Base-by-base conservation (phyloP, 805 yeast species). In the Zygosaccharomyces gambellarensis region DNA sequence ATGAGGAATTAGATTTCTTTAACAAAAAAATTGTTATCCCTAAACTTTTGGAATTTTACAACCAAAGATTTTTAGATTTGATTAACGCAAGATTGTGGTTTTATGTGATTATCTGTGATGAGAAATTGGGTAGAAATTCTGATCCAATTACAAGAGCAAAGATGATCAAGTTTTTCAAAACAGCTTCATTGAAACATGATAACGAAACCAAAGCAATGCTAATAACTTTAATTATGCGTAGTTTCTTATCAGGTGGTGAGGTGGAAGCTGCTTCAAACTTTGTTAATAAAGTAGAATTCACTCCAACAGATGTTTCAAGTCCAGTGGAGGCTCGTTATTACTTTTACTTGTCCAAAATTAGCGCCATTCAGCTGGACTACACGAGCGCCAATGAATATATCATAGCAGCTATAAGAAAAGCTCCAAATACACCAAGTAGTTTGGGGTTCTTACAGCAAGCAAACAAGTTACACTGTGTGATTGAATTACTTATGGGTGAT, bases 401-500 rank as follows among this genome's bases (percentile, higher is more conserved):
- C 49, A 86, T 89, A 48, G 89, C 94, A n/a, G 97, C 99, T 2
- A 85, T 90, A 47, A 84, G 99, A 73, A 94, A 94, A 68, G 90
- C 95, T 8, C 98, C 99, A 25, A 97, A 89, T 68, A 87, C 95
- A 1, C 76, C 79, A 39, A 80, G 83, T 52, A 89, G 97, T 7
- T 69, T 77, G 39, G 99, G 99, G 1, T 94, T 94, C 67, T 68
- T 90, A 55, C 96, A 90, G 70, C 81, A 87, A 46, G 94, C 97
- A 3, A 82, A 90, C 57, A 94, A 94, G 72, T 78, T 94, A 58
- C 85, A 82, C 64, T 86, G 92, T 53, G 77, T 90, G 51, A 87
- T 94, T 60, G 97, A 94, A 71, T 75, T 94, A 63, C 80, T 94
- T 60, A 90, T 92, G 81, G 99, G 99, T 50, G 99, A 94, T 60